Evolutionary conservation across 345 rosid species (phyloP), one percentile per base, ranked within the genome.

Genomic region (Sisymbrium irio): DNA sequence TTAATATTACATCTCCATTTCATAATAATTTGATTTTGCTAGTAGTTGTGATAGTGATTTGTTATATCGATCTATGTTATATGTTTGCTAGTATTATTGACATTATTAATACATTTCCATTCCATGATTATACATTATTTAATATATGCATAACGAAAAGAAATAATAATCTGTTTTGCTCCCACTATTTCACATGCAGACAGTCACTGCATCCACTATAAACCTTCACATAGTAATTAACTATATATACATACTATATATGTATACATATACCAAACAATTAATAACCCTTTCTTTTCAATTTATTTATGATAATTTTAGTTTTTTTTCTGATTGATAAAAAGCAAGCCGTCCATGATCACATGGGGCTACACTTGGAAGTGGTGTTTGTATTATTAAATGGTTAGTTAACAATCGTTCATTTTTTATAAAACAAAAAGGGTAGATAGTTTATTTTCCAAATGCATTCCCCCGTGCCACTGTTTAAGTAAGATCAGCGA

Each of bases 381-480:
- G 71, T 56, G 79, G 33, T 27, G 55, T 57, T 76, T 62, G 11
- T 15, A 50, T 11, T 14, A 67, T 60, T 59, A 46, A 41, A 39
- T 18, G 57, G 17, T 18, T 54, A 13, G 1, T 33, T 55, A 64
- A 7, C 54, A 15, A 55, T 42, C 30, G 9, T 59, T 68, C 13
- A 39, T 14, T 53, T 19, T 53, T 7, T n/a, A 33, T 17, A 15
- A 41, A 32, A 9, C 9, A 36, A 4, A 10, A 18, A 39, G 22
- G 8, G 40, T 22, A 59, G 32, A 13, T 51, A 3, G 41, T 60
- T 45, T 27, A 63, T 55, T 4, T 46, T 69, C 71, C 71, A 76
- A 69, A 46, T 76, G 66, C 79, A 70, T 69, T 70, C 75, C 79
- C 76, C 80, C 75, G 53, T 70, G 60, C 44, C 80, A 19, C 36